phyloP scores from a whole-genome alignment of 768 basidiomycete genomes.

The Kwoniella dejecticola region DNA sequence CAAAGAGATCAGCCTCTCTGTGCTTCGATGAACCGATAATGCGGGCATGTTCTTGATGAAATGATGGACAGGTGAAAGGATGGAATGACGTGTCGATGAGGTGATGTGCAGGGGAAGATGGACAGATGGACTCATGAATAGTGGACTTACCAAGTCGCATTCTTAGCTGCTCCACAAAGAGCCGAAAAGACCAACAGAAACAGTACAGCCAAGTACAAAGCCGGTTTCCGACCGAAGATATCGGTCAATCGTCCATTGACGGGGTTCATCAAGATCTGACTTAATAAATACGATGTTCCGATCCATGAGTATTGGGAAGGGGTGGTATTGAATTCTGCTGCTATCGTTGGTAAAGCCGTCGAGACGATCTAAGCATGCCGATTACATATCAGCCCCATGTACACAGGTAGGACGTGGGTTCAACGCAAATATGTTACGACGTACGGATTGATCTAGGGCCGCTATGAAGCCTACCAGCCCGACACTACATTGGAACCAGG shows the following conservation, averaged over 20 bases:
- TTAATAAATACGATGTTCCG: slow-evolving; percentile 49
- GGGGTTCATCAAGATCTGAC: slow-evolving; percentile 46
- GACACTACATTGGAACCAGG: no score
- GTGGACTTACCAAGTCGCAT: slow-evolving; percentile 33
- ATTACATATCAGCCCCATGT: background rate
- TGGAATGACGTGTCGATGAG: no score
- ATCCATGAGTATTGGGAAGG: slow-evolving; percentile 51
- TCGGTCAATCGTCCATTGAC: slow-evolving; percentile 50
- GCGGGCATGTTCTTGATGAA: no score
- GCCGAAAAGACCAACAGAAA: slow-evolving; percentile 45
- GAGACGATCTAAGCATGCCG: slow-evolving; percentile 30
- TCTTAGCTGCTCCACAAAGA: slow-evolving; percentile 43
- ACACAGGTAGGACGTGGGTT: no score
- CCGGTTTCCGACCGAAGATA: slow-evolving; percentile 50
- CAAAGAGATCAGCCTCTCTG: no score
- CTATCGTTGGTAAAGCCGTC: slow-evolving; percentile 49
- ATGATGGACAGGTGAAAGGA: no score
- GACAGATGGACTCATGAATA: no score
- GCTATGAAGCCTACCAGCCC: slow-evolving; percentile 43
- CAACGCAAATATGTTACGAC: background rate
- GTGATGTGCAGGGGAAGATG: no score
- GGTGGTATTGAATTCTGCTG: slow-evolving; percentile 44
- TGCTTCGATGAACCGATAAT: no score
- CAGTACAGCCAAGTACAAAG: slow-evolving; percentile 38
- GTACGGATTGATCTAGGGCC: slow-evolving; percentile 47